phyloP scores from a whole-genome alignment of 768 basidiomycete genomes.

The Lactarius indigo region DNA sequence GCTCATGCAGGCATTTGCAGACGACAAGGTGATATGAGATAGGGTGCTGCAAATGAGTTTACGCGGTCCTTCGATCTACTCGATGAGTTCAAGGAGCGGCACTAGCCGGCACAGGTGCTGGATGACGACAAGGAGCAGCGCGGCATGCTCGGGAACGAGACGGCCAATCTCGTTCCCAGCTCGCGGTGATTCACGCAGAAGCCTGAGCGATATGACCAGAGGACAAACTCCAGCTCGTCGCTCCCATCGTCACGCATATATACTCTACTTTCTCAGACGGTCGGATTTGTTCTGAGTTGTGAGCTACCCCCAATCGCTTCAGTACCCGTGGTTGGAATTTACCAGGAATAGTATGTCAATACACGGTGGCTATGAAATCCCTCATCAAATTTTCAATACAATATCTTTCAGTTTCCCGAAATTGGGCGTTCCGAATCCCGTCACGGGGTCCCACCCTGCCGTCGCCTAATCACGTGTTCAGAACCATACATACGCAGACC shows the following conservation, averaged over 20 bases:
- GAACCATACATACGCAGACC: not conserved
- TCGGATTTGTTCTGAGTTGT: not conserved
- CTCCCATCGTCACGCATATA: no score
- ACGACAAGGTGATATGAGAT: not conserved
- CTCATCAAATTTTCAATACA: conserved; percentile 25
- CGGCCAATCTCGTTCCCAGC: not conserved
- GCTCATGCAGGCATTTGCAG: no score
- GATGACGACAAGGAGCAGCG: not conserved
- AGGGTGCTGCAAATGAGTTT: not conserved
- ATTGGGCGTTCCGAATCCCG: conserved; percentile 54
- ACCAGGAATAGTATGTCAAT: not conserved
- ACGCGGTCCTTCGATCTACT: not conserved
- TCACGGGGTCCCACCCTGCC: conserved; percentile 56
- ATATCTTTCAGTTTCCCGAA: conserved; percentile 44
- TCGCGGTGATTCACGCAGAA: not conserved
- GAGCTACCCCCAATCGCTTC: not conserved
- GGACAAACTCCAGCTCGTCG: not conserved
- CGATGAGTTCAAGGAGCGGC: not conserved
- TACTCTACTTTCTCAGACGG: not conserved
- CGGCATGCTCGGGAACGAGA: not conserved
- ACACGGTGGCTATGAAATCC: not conserved
- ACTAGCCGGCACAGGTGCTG: not conserved
- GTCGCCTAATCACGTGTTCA: conserved; percentile 38
- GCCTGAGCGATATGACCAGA: not conserved
- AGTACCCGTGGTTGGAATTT: not conserved